Percentiles rank a stretch among this genome's conserved stretches.
Conservation (phyloP, 441 rosid genomes). For the Gossypium schwendimanii region DNA sequence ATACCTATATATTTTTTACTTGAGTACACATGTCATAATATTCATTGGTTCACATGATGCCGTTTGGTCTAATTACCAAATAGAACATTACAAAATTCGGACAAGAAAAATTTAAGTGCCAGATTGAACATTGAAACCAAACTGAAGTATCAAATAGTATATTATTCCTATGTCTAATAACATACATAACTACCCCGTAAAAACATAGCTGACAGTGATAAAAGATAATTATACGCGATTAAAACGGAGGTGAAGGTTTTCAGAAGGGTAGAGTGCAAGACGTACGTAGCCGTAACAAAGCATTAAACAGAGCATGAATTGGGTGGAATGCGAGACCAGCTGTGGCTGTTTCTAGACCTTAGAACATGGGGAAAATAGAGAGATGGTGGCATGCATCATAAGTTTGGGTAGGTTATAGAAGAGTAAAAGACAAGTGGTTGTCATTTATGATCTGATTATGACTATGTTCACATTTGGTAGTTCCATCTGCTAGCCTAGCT, state of each 20-base stretch:
- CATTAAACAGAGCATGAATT: neutral
- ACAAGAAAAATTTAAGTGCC: too few relatives aligned
- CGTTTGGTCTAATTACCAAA: too few relatives aligned
- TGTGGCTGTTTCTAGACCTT: slow-evolving; percentile 20
- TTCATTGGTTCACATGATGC: too few relatives aligned
- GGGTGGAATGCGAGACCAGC: neutral
- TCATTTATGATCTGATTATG: slow-evolving; percentile 16
- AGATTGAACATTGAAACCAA: too few relatives aligned
- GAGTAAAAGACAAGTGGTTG: neutral
- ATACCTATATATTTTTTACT: too few relatives aligned
- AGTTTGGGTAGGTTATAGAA: too few relatives aligned
- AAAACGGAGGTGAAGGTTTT: neutral
- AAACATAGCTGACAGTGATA: neutral
- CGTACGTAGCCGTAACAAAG: slow-evolving; percentile 21
- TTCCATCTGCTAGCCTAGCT: neutral
- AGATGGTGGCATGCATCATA: neutral
- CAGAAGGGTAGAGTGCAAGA: neutral
- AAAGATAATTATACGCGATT: neutral
- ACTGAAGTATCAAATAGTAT: too few relatives aligned
- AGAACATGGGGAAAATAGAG: slow-evolving; percentile 19
- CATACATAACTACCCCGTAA: neutral
- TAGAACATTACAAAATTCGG: too few relatives aligned
- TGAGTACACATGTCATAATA: too few relatives aligned
- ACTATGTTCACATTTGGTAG: neutral
- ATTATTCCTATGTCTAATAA: neutral